Percentiles rank a stretch among this genome's conserved stretches.
phyloP scores from a whole-genome alignment of 306 rosid genomes.

The barrel medic (Medicago truncatula) region DNA sequence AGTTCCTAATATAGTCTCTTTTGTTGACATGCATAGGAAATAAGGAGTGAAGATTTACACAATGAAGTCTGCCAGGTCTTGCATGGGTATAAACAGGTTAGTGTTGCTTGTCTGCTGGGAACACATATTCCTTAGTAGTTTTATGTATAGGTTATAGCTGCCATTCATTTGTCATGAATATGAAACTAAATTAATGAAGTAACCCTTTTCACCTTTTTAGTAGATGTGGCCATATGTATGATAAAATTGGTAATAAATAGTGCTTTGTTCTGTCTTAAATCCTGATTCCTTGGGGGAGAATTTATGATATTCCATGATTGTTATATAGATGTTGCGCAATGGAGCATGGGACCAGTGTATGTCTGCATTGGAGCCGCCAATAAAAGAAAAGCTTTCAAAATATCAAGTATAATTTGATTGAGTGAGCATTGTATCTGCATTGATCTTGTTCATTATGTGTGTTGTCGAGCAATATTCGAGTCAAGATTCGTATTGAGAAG shows the following conservation, averaged over 20 bases:
- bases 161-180: constrained; percentile 3
- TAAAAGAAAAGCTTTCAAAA: constrained; percentile 87
- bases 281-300: background rate
- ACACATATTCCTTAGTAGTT: constrained; percentile 3
- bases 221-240: constrained; percentile 17
- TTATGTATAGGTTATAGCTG: constrained; percentile 20
- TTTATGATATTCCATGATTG: constrained; percentile 27
- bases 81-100: constrained; percentile 96
- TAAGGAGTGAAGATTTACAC: constrained; percentile 88
- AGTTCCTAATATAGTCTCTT: constrained; percentile 36
- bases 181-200: background rate
- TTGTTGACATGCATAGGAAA: constrained; percentile 65
- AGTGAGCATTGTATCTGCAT: constrained; percentile 58
- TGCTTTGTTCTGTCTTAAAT: constrained; percentile 17
- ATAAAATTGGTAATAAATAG: constrained; percentile 10
- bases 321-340: constrained; percentile 83
- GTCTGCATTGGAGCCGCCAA: constrained; percentile 90
- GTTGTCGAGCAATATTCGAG: constrained; percentile 46
- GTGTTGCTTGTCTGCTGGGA: constrained; percentile 42
- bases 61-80: constrained; percentile 92
- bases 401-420: constrained; percentile 68
- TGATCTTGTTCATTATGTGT: constrained; percentile 53
- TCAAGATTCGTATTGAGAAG: constrained; percentile 46
- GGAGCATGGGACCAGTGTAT: constrained; percentile 99
- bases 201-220: background rate